Base-by-base conservation (phyloP, 208 protist genomes). In the Acanthamoeba quina region DNA sequence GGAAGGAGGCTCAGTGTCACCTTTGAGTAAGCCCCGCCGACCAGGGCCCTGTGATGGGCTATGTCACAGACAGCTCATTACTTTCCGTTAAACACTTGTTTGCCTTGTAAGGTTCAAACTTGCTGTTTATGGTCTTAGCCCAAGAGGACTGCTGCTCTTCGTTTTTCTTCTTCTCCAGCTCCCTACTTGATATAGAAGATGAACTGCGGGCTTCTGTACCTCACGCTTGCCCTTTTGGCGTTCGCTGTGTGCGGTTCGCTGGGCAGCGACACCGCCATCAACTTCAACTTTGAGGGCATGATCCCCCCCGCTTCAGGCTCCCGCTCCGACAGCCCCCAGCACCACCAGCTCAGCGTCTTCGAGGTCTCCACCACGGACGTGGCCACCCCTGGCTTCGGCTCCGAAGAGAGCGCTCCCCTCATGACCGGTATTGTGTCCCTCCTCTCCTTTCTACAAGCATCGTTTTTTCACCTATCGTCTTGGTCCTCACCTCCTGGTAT, bases 1-100 rank as follows among this genome's bases (percentile, higher is more conserved):
- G 56, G 56, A 24, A 60, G 21, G 19, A 58, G 54, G 15, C 17
- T 24, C 56, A 24, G 56, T 17, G 47, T 52, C 21, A 26, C 37
- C 70, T 92, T 98, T 95, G 66, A 60, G 6, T 60, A 24, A 60
- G 56, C 21, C 44, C 10, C 44, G 44, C 44, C 11, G 44, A 13
- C 41, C 41, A 47, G 41, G 41, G 5, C 7, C 41, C 41, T 47
- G 37, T 41, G 37, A 41, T 41, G 37, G 37, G 2, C 37, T 41
- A 3, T 41, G 37, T 41, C 37, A 41, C 37, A 41, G 37, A 41
- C 37, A 41, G 37, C 37, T 41, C 37, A 41, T 41, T 41, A 41
- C 37, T 41, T 41, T 44, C 6, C 41, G 6, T 44, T 44, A 44
- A 10, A 44, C 2, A 4, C 41, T 11, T 47, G 44, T 47, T 47